A percentile compares a stretch with the other conserved stretches of the same genome.
These are phyloP conservation scores for Passalora sequoiae DNA, from an alignment of 2,329 filamentous ascomycete genomes.

Conservation along the genomic window DNA sequence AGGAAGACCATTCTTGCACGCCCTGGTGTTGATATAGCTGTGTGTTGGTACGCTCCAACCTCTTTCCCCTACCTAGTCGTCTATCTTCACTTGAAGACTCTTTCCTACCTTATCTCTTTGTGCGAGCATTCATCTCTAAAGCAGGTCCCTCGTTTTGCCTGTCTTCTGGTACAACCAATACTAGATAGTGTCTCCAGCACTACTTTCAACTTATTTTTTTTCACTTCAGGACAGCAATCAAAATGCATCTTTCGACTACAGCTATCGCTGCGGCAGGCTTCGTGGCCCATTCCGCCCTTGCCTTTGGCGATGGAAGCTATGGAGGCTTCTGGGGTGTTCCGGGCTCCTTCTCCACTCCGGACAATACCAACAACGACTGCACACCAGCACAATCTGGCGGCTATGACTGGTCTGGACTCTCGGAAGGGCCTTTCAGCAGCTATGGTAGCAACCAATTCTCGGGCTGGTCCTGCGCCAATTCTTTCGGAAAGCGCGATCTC, in stretches of 20 bases:
- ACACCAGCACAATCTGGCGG: constrained; percentile 62
- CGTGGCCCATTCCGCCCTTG: constrained; percentile 46
- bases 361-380: constrained; percentile 73
- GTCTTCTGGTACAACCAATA: constrained; percentile 23
- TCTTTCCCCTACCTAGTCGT: constrained; percentile 21
- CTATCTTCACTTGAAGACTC: constrained; percentile 32
- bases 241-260: constrained; percentile 17
- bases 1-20: not conserved
- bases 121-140: constrained; percentile 24
- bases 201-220: constrained; percentile 8
- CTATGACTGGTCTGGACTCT: constrained; percentile 66
- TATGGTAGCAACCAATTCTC: constrained; percentile 71
- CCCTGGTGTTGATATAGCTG: constrained; percentile 4
- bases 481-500: constrained; percentile 55
- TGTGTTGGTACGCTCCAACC: constrained; percentile 3
- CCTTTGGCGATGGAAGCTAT: constrained; percentile 28
- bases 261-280: constrained; percentile 16
- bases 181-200: constrained; percentile 17
- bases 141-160: constrained; percentile 45
- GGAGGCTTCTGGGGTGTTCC: constrained; percentile 42
- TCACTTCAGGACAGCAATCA: constrained; percentile 3
- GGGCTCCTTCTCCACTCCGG: constrained; percentile 59
- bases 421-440: constrained; percentile 54
- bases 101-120: constrained; percentile 7
- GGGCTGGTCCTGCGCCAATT: constrained; percentile 64